Evolutionary conservation across 768 basidiomycete genomes (phyloP), one percentile per base, ranked within the genome.

Genomic region (Pisolithus tinctorius): DNA sequence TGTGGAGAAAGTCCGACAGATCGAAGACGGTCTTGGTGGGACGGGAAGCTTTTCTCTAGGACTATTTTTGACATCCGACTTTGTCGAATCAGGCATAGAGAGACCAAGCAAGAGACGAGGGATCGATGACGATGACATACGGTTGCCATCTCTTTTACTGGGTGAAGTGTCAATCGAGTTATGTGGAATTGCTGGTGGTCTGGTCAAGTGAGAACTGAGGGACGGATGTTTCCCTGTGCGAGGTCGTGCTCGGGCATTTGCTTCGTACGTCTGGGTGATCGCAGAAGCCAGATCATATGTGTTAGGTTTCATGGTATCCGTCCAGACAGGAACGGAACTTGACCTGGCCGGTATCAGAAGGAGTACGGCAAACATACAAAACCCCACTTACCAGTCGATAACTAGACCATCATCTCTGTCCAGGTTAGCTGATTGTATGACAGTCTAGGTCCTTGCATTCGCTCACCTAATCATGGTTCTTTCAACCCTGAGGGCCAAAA

Each of bases 301-400:
- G n/a, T 49, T 53, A 6, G 66, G 66, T 51, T 53, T 55, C 44
- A 66, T 50, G 0, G 66, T 64, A 51, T 68, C 65, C 46, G 66
- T 61, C 64, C 64, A 61, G 43, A 70, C 64, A 4, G 68, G 59
- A 11, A 65, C 56, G 6, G 53, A 27, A 36, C 66, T 68, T 44
- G 23, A 63, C 66, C 68, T 70, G 48, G 14, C 10, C 29, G 27
- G 14, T 16, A 25, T 60, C 49, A 54, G 38, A 26, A 50, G 6
- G 14, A 31, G 29, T 4, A n/a, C 4, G 0, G 16, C 4, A 13
- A 37, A 4, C 20, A 41, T 45, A 14, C 34, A 3, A 29, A 26
- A 2, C 27, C 7, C 31, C n/a, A 52, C 45, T 36, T 37, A 69
- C 66, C 66, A 67, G 48, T 67, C 68, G 26, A 67, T 54, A 26